Conservation (phyloP, 2,329 filamentous ascomycete genomes). For the Helotiales sp. region DNA sequence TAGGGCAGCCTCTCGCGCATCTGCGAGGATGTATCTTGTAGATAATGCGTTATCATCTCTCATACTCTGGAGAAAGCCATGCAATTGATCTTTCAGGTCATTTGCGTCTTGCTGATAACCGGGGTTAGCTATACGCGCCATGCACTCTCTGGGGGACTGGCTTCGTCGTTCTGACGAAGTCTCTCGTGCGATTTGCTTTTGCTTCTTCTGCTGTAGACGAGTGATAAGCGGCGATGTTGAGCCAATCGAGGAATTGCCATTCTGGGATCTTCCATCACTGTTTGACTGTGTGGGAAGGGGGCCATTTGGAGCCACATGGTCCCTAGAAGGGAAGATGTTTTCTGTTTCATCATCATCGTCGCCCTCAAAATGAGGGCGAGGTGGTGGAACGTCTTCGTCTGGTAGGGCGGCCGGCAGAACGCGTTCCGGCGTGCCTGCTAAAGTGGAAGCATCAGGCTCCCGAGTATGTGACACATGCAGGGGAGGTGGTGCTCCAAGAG, state of each 20-base stretch:
- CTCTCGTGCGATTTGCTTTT: not conserved
- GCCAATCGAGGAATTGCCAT: slow-evolving; percentile 4
- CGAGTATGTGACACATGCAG: not conserved
- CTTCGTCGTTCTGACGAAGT: not conserved
- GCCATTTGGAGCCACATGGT: not conserved
- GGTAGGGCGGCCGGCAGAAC: too few species aligned
- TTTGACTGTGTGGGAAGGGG: not conserved
- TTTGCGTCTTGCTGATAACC: not conserved
- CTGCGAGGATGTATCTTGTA: slow-evolving; percentile 27
- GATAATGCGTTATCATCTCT: slow-evolving; percentile 27
- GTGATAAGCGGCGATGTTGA: slow-evolving; percentile 10
- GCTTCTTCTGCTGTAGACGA: not conserved
- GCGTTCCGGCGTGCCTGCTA: too few species aligned
- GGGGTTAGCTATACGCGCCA: not conserved
- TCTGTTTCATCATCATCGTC: slow-evolving; percentile 1
- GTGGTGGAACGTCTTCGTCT: too few species aligned
- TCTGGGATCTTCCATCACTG: not conserved
- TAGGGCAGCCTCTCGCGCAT: slow-evolving; percentile 18
- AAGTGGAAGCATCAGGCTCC: not conserved
- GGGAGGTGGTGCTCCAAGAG: not conserved
- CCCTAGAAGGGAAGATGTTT: not conserved
- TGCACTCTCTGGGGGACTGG: slow-evolving; percentile 8
- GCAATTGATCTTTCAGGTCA: slow-evolving; percentile 17
- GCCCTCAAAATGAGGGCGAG: too few species aligned
- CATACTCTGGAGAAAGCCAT: slow-evolving; percentile 22